These are phyloP conservation scores for Pezicula rhizophila DNA, from an alignment of 2,329 filamentous ascomycete genomes.

Conservation along the genomic window DNA sequence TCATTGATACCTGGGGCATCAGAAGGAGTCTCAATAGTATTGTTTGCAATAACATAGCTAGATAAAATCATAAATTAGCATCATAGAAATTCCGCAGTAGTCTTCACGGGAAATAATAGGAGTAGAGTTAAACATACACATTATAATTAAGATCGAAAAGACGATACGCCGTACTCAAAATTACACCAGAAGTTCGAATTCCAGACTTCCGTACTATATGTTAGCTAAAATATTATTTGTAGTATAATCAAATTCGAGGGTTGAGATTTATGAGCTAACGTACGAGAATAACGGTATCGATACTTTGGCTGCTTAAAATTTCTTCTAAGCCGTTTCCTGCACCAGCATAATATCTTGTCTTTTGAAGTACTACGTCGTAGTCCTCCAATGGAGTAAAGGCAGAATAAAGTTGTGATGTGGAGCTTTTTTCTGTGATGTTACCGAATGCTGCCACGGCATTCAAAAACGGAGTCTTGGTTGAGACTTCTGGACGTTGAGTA, in stretches of 20 bases:
- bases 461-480: neutral
- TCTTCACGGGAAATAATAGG: too few species aligned
- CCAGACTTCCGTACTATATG: neutral
- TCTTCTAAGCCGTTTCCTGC: neutral
- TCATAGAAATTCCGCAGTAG: too few species aligned
- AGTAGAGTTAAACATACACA: neutral
- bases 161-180: neutral
- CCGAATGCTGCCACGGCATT: neutral
- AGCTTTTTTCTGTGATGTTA: neutral
- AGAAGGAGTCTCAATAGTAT: neutral
- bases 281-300: too few species aligned
- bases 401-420: neutral
- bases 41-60: neutral
- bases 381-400: neutral
- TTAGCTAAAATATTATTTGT: too few species aligned
- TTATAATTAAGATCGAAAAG: conserved; percentile 1
- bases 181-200: neutral
- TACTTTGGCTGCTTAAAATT: neutral
- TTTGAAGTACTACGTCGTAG: neutral
- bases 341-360: neutral
- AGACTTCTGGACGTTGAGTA: neutral
- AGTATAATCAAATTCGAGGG: too few species aligned
- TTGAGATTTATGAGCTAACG: too few species aligned
- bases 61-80: too few species aligned
- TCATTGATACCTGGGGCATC: neutral